Evolutionary conservation across 2,329 filamentous ascomycete species (phyloP).

Genomic region (Aspergillus phoenicis): DNA sequence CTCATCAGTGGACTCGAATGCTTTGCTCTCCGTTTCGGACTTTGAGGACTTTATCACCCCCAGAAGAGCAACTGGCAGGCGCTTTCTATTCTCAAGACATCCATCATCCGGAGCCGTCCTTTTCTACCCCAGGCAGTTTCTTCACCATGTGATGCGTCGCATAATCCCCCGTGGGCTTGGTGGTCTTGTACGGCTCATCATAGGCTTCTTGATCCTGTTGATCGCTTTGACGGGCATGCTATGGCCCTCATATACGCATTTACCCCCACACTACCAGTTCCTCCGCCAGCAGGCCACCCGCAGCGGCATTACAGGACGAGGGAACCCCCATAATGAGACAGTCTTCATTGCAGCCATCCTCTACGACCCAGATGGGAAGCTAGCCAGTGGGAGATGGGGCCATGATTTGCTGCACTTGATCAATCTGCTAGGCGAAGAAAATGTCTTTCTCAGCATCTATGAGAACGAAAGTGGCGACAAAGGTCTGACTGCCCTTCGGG

Average conservation of each 20-base stretch:
- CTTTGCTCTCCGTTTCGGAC: background rate
- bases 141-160: background rate
- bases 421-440: conserved; percentile 64
- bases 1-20: background rate
- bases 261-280: conserved; percentile 55
- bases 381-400: conserved; percentile 67
- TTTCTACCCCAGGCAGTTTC: background rate
- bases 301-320: conserved; percentile 42
- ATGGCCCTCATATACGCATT: conserved; percentile 58
- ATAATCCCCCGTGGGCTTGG: background rate
- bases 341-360: conserved; percentile 74
- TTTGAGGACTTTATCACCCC: background rate
- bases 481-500: conserved; percentile 56
- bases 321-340: conserved; percentile 61
- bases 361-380: conserved; percentile 62
- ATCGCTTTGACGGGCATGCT: conserved; percentile 50
- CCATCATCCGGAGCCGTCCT: too few species aligned
- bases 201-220: background rate
- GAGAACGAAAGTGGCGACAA: conserved; percentile 66
- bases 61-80: background rate
- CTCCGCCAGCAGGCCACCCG: conserved; percentile 33
- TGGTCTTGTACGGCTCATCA: background rate
- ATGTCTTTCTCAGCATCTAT: conserved; percentile 72
- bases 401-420: conserved; percentile 62
- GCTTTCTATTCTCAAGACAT: too few species aligned